phyloP scores from a whole-genome alignment of 768 basidiomycete genomes.

The Psilocybe tampanensis region DNA sequence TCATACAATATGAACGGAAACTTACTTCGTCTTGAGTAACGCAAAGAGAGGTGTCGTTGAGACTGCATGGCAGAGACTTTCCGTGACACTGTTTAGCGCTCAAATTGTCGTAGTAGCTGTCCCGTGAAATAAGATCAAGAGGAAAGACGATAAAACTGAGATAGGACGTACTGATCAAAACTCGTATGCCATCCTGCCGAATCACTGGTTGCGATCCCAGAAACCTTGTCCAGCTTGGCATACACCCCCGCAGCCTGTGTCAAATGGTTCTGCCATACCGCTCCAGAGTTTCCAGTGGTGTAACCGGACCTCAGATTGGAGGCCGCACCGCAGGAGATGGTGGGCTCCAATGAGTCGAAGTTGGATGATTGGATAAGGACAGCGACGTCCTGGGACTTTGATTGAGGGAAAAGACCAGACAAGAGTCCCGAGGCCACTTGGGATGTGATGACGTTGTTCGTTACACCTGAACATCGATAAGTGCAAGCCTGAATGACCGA shows the following conservation, averaged over 20 bases:
- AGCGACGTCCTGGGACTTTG: conserved; percentile 25
- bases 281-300: conserved; percentile 38
- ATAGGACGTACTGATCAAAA: conserved; percentile 47
- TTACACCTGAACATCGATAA: conserved; percentile 36
- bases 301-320: conserved; percentile 33
- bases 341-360: conserved; percentile 52
- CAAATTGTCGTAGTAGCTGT: conserved; percentile 54
- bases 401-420: conserved; percentile 45
- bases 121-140: neutral
- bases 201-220: conserved; percentile 41
- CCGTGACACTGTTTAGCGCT: conserved; percentile 53
- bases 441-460: conserved; percentile 55
- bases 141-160: neutral
- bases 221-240: conserved; percentile 42
- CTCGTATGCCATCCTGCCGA: conserved; percentile 49
- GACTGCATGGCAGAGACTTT: conserved; percentile 46
- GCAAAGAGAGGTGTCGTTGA: conserved; percentile 44
- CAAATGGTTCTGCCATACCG: conserved; percentile 46
- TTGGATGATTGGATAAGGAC: conserved; percentile 41
- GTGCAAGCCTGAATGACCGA: neutral
- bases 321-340: conserved; percentile 43
- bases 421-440: conserved; percentile 52
- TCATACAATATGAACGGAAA: neutral
- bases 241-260: conserved; percentile 38
- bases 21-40: conserved; percentile 43